Evolutionary conservation across 129 eudicot species (phyloP), one percentile per base, ranked within the genome.

Genomic region (Gnaphalium uliginosum): DNA sequence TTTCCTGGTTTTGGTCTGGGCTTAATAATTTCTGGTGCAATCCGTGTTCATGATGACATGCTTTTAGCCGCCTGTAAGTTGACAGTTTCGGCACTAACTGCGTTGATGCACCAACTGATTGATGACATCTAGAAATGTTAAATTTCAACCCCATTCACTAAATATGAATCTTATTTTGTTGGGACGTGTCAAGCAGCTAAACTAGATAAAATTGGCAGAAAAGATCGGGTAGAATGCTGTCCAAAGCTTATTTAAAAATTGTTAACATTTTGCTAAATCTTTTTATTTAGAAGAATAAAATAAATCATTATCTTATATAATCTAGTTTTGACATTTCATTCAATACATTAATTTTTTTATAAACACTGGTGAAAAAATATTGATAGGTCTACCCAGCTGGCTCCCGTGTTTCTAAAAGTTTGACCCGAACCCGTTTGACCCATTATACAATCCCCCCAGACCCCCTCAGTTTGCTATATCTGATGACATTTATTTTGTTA

Each of bases 1-100:
- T 93, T 93, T 84, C 98, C 98, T 50, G 98, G 98, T 58, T 85
- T 93, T 50, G 98, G 98, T 78, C 92, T 93, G 50, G 98, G 98
- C 22, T 77, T 93, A 87, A 86, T 93, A 17, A 93, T 93, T 19
- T 93, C 98, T 75, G 98, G 98, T 17, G 98, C 98, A 35, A 90
- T 92, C 76, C 98, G 98, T 73, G 98, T 92, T 69, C 98, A 92
- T 27, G 96, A 92, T 73, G 98, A 92, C 81, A 93, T 93, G 98
- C 98, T 93, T 67, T 82, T 93, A 77, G 98, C 88, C 50, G 98
- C 98, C 65, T 90, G 98, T 93, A 85, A 93, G 98, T 86, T 72
- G 51, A 37, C 62, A 39, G 24, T 27, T 67, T 17, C 10, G 6
- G 3, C 11, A 5, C 26, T 17, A 7, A 14, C 51, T 43, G 5